phyloP scores from a whole-genome alignment of 768 basidiomycete species.

The Holtermanniella nyarrowii region DNA sequence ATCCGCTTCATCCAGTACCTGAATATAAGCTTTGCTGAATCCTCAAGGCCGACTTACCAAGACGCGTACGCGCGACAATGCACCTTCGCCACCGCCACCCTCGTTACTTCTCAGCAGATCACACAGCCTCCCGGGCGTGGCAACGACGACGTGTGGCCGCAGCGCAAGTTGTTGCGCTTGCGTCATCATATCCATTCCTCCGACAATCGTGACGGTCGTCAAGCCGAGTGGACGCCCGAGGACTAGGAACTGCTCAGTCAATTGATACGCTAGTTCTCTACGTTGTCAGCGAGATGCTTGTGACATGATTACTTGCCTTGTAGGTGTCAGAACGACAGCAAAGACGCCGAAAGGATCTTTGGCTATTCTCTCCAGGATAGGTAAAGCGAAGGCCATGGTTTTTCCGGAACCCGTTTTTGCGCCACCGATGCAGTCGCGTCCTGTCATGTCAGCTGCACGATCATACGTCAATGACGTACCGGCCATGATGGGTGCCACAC shows the following conservation, averaged over 20 bases:
- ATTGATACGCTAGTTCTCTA: conserved; percentile 94
- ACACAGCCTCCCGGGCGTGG: conserved; percentile 88
- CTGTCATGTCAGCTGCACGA: conserved; percentile 42
- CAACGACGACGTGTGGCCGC: conserved; percentile 85
- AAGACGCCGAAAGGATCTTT: conserved; percentile 90
- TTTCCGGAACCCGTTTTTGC: conserved; percentile 98
- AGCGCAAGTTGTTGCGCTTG: conserved; percentile 78
- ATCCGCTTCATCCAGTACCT: conserved; percentile 97
- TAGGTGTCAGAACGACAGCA: conserved; percentile 86
- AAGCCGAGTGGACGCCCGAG: conserved; percentile 72
- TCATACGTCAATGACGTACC: conserved; percentile 46
- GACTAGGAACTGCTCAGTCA: conserved; percentile 89
- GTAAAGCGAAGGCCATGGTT: conserved; percentile 92
- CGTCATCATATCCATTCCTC: conserved; percentile 96
- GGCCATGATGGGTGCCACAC: conserved; percentile 73
- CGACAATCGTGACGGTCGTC: conserved; percentile 79
- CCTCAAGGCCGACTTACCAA: conserved; percentile 49
- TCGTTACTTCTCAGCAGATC: conserved; percentile 64
- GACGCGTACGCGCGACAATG: conserved; percentile 70
- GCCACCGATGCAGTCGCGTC: conserved; percentile 91
- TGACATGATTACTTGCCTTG: conserved; percentile 53
- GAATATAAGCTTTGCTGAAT: background rate
- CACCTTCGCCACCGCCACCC: conserved; percentile 63
- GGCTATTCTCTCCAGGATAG: conserved; percentile 79
- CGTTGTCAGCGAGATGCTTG: background rate